Evolutionary conservation across 2,329 filamentous ascomycete genomes (phyloP).

Genomic region (Exophiala viscosa): DNA sequence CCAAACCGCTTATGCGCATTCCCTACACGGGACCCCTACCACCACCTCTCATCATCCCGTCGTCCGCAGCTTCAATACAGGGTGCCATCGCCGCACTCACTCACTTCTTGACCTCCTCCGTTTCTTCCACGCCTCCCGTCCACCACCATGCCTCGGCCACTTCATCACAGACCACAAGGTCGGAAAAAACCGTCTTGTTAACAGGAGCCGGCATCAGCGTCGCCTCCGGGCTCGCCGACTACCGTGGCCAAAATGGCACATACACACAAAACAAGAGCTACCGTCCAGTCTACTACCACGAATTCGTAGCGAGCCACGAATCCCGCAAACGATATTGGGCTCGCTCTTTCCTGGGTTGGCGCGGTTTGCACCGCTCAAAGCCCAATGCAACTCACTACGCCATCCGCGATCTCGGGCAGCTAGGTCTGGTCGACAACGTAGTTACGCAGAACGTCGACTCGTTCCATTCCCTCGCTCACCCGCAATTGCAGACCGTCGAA

Average conservation of each 20-base stretch:
- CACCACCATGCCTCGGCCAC: constrained; percentile 9
- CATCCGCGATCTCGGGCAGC: constrained; percentile 64
- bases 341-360: constrained; percentile 88
- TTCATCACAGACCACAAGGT: constrained; percentile 45
- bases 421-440: constrained; percentile 71
- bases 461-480: constrained; percentile 77
- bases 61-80: constrained; percentile 62
- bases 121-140: constrained; percentile 40
- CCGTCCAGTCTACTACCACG: constrained; percentile 86
- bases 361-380: constrained; percentile 69
- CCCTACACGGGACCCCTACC: constrained; percentile 84
- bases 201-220: constrained; percentile 92
- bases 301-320: constrained; percentile 79
- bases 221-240: constrained; percentile 87
- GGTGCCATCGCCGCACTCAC: constrained; percentile 75
- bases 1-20: constrained; percentile 75
- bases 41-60: constrained; percentile 69
- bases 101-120: constrained; percentile 66
- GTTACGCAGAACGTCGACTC: constrained; percentile 98
- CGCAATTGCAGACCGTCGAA: constrained; percentile 70
- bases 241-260: constrained; percentile 82
- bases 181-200: constrained; percentile 55
- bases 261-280: constrained; percentile 90
- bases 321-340: constrained; percentile 94
- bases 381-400: constrained; percentile 80